Evolutionary conservation across 2,329 filamentous ascomycete species (phyloP).

Genomic region (Colletotrichum sp.): DNA sequence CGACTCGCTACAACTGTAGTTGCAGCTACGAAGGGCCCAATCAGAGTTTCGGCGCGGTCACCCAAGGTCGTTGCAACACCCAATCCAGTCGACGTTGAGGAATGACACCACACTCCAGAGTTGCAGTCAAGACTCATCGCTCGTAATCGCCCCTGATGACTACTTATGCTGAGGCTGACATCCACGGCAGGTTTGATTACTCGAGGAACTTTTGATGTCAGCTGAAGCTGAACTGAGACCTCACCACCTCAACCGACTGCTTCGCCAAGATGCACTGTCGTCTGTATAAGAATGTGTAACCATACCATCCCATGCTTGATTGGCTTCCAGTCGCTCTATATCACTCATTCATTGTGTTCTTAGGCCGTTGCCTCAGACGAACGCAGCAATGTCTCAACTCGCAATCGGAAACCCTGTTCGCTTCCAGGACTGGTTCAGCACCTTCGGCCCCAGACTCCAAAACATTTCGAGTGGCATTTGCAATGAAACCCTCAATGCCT

Average conservation of each 20-base stretch:
- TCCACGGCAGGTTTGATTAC: not conserved
- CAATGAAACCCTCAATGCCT: not conserved
- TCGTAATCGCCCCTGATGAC: not conserved
- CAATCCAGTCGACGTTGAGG: not conserved
- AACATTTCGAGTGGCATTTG: not conserved
- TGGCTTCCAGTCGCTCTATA: not conserved
- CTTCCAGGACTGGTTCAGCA: not conserved
- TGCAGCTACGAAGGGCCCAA: not conserved
- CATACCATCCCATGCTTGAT: not conserved
- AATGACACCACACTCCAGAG: not conserved
- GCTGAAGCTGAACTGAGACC: not conserved
- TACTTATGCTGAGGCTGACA: not conserved
- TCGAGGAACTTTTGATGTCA: not conserved
- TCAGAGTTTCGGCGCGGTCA: not conserved
- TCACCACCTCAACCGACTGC: not conserved
- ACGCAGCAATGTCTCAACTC: not conserved
- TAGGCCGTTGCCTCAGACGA: not conserved
- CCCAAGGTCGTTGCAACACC: not conserved
- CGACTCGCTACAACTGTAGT: not conserved
- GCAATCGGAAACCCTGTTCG: not conserved
- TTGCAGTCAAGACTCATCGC: not conserved
- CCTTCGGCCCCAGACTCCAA: not conserved
- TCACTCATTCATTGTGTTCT: fast-evolving
- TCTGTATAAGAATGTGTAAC: not conserved
- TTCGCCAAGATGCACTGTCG: not conserved